Percentiles rank a stretch among this genome's conserved stretches.
These are phyloP conservation scores for Coemansia reversa DNA, from an alignment of 192 early-diverging fungal genomes.

Conservation along the genomic window DNA sequence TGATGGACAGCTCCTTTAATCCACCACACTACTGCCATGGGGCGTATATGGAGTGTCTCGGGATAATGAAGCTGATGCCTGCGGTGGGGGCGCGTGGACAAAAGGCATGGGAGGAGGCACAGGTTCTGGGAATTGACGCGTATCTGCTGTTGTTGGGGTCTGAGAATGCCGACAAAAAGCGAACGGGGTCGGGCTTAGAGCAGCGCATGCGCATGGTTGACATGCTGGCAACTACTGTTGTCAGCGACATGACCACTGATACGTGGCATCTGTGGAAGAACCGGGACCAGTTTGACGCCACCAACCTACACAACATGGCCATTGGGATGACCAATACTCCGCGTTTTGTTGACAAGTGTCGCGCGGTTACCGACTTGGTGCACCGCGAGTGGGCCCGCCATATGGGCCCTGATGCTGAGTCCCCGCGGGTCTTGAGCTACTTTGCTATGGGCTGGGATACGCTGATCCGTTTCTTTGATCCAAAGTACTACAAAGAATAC, in stretches of 20 bases:
- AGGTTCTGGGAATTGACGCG: constrained; percentile 57
- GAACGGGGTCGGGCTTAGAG: constrained; percentile 54
- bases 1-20: constrained; percentile 79
- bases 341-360: constrained; percentile 68
- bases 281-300: constrained; percentile 25
- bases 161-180: constrained; percentile 69
- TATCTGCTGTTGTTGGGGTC: constrained; percentile 63
- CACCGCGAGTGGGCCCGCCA: constrained; percentile 15
- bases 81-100: constrained; percentile 7
- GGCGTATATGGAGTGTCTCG: constrained; percentile 48
- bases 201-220: constrained; percentile 77
- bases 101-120: constrained; percentile 8
- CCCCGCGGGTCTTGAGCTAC: constrained; percentile 34
- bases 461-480: constrained; percentile 70
- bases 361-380: constrained; percentile 22
- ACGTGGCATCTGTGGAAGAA: constrained; percentile 51
- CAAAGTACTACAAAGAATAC: constrained; percentile 67
- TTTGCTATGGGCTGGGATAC: constrained; percentile 86
- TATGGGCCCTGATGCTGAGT: background rate
- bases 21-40: constrained; percentile 61
- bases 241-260: constrained; percentile 29
- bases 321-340: constrained; percentile 62
- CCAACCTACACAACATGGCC: constrained; percentile 48
- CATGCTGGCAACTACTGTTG: constrained; percentile 50
- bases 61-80: constrained; percentile 18